Evolutionary conservation across 2,329 filamentous ascomycete genomes (phyloP).

Genomic region (Chaetomium sp.): DNA sequence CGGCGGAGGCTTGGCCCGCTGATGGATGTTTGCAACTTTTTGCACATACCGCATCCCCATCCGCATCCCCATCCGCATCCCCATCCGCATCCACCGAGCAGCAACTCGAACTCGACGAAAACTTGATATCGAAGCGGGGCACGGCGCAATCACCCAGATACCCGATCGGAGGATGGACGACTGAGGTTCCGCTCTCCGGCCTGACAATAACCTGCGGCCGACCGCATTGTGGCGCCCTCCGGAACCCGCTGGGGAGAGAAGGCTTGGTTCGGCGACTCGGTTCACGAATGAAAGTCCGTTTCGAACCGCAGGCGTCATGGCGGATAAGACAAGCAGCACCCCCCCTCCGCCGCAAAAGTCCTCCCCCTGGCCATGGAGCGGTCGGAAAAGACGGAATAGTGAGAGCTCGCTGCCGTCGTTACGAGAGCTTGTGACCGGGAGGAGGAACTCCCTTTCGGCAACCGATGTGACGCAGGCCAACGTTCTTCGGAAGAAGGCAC

Average conservation of each 20-base stretch:
- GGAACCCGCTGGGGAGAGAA: not conserved
- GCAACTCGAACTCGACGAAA: not conserved
- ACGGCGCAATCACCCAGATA: not conserved
- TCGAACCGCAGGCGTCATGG: not conserved
- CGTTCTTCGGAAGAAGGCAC: slow-evolving; percentile 21
- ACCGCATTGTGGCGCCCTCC: slow-evolving; percentile 9
- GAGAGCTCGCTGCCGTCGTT: slow-evolving; percentile 24
- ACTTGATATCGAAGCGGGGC: slow-evolving; percentile 6
- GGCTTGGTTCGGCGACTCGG: not conserved
- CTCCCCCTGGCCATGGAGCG: slow-evolving; percentile 25
- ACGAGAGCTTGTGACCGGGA: slow-evolving; percentile 18
- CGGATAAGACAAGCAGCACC: slow-evolving; percentile 7
- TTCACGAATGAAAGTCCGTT: not conserved
- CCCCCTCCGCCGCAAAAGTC: slow-evolving; percentile 16
- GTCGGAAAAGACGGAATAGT: slow-evolving; percentile 27
- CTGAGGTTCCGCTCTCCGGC: slow-evolving; percentile 9
- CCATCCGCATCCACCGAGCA: not conserved
- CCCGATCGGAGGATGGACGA: slow-evolving; percentile 12
- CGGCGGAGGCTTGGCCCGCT: slow-evolving; percentile 11
- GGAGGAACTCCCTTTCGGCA: slow-evolving; percentile 28
- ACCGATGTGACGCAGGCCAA: slow-evolving; percentile 14
- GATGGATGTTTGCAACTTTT: not conserved
- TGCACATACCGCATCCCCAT: not conserved
- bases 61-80: not conserved
- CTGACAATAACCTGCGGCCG: slow-evolving; percentile 10